These are phyloP conservation scores for Cudoniella acicularis DNA, from an alignment of 495 filamentous ascomycete genomes.

Conservation along the genomic window DNA sequence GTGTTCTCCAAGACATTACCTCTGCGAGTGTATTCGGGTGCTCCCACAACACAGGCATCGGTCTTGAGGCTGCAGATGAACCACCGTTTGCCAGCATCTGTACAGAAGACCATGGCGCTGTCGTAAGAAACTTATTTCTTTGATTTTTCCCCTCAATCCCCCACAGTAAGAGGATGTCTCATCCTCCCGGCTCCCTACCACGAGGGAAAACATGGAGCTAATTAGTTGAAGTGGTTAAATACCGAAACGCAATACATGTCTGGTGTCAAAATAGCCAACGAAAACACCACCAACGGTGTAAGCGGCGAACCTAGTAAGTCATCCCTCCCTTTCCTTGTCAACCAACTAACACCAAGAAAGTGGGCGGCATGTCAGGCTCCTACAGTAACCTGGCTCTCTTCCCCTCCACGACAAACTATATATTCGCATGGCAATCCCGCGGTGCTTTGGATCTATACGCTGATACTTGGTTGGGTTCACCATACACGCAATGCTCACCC, in stretches of 20 bases:
- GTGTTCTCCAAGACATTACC: slow-evolving; percentile 37
- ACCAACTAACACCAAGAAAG: slow-evolving; percentile 8
- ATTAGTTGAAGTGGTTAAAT: no score
- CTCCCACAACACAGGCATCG: slow-evolving; percentile 56
- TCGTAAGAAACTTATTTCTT: no score
- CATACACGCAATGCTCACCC: slow-evolving; percentile 42
- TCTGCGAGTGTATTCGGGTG: slow-evolving; percentile 52
- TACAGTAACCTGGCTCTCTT: slow-evolving; percentile 48
- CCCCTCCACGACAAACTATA: slow-evolving; percentile 36
- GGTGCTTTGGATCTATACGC: slow-evolving; percentile 45
- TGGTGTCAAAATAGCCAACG: slow-evolving; percentile 52
- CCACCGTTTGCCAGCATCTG: slow-evolving; percentile 50
- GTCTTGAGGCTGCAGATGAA: slow-evolving; percentile 47
- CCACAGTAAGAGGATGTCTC: no score
- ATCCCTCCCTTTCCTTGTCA: background rate
- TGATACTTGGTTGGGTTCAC: slow-evolving; percentile 48
- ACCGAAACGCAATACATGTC: slow-evolving; percentile 48
- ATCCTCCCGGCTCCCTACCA: no score
- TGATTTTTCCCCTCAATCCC: no score
- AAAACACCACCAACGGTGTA: slow-evolving; percentile 51
- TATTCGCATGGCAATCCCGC: slow-evolving; percentile 52
- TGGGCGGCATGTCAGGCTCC: slow-evolving; percentile 54
- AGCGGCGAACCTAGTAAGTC: slow-evolving; percentile 41
- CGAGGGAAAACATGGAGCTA: no score
- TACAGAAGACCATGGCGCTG: slow-evolving; percentile 52